Conservation (phyloP, 129 eudicot genomes). For the Flaveria linearis region DNA sequence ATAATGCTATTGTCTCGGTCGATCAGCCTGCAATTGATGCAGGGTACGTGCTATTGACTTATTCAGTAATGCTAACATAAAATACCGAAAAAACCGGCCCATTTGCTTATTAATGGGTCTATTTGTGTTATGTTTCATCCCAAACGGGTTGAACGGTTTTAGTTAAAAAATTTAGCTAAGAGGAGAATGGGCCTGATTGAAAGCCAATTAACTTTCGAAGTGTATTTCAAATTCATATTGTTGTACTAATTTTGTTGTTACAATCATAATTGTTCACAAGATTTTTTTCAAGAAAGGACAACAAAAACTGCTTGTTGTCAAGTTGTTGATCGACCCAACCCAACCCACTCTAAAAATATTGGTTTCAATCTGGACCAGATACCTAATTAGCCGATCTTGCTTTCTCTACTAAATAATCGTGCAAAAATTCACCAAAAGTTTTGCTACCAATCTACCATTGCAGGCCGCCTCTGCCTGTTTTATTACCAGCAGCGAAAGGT, state of each 20-base stretch:
- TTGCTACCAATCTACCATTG: conserved; percentile 32
- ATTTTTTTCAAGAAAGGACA: background rate
- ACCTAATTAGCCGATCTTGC: background rate
- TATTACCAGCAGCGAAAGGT: conserved; percentile 78
- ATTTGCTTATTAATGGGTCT: background rate
- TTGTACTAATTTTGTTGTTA: background rate
- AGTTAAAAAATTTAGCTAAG: background rate
- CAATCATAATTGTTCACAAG: background rate
- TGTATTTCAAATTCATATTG: background rate
- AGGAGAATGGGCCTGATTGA: conserved; percentile 11
- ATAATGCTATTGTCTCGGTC: conserved; percentile 64
- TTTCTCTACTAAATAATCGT: background rate
- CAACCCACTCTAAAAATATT: background rate
- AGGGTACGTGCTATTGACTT: conserved; percentile 49
- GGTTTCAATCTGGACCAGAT: background rate
- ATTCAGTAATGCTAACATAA: background rate
- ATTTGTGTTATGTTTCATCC: background rate
- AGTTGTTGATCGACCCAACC: background rate
- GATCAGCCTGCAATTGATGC: conserved; percentile 67
- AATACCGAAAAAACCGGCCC: background rate
- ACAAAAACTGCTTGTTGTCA: background rate
- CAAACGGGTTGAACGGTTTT: background rate
- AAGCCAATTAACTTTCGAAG: background rate
- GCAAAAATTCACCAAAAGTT: conserved; percentile 11
- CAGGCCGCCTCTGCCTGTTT: conserved; percentile 84